Conservation (phyloP, 495 filamentous ascomycete genomes). For the Penicillium egyptiacum region DNA sequence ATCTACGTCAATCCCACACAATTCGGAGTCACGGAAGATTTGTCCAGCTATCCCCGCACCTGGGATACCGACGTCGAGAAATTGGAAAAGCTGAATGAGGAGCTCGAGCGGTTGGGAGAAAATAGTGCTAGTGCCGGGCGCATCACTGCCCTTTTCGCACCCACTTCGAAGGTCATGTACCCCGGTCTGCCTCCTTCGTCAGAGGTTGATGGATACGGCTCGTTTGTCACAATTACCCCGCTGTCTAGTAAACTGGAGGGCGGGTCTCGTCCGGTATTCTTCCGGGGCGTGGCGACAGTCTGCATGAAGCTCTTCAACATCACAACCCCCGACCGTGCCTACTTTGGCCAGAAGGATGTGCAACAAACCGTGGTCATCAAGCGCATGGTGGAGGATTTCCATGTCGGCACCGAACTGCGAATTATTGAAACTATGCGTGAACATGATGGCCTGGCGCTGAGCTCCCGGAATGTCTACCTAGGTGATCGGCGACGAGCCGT, state of each 20-base stretch:
- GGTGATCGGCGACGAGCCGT: slow-evolving; percentile 68
- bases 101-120: slow-evolving; percentile 57
- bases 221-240: slow-evolving; percentile 92
- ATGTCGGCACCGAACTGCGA: slow-evolving; percentile 71
- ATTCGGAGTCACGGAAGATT: slow-evolving; percentile 87
- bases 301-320: slow-evolving; percentile 98
- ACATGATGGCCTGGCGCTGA: slow-evolving; percentile 84
- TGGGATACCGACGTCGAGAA: slow-evolving; percentile 72
- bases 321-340: slow-evolving; percentile 80
- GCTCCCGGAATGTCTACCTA: slow-evolving; percentile 91
- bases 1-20: slow-evolving; percentile 97
- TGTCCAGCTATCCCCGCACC: slow-evolving; percentile 85
- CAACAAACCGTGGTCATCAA: slow-evolving; percentile 92
- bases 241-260: slow-evolving; percentile 80
- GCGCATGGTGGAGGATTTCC: slow-evolving; percentile 84
- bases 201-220: slow-evolving; percentile 71
- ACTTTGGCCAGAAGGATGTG: slow-evolving; percentile 97
- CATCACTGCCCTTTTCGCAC: slow-evolving; percentile 81
- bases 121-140: slow-evolving; percentile 51
- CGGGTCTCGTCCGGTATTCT: slow-evolving; percentile 86
- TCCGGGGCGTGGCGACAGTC: slow-evolving; percentile 92
- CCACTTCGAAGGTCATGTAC: slow-evolving; percentile 82
- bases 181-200: slow-evolving; percentile 81
- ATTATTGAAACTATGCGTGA: slow-evolving; percentile 77
- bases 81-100: slow-evolving; percentile 65